Evolutionary conservation across 371 early-diverging fungal genomes (phyloP), one percentile per base, ranked within the genome.

Genomic region (Actinomortierella wolfii): DNA sequence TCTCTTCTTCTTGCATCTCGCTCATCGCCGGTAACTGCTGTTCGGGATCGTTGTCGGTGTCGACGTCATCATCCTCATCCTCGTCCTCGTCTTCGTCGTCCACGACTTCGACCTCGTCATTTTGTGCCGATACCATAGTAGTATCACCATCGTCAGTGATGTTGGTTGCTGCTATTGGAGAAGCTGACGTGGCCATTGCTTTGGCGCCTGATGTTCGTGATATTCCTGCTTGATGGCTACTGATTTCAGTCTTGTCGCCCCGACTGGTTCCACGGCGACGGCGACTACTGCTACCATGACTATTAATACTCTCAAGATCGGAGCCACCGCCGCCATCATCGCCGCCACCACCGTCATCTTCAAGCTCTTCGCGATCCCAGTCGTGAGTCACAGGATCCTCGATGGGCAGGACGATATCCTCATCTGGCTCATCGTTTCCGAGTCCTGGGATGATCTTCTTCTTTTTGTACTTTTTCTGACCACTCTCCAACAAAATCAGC

Each of bases 331-430:
- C 11, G 11, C 51, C 20, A 39, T 39, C 39, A 21, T 34, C 29
- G 34, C 54, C 45, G 26, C 21, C 64, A 8, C 51, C 62, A 9
- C 61, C 59, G 8, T 68, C 76, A 18, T 61, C 68, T 13, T 77
- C 69, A 13, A 67, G 49, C 23, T 77, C 77, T 18, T 77, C 77
- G 24, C 51, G 41, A 29, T 74, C 66, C 77, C 68, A 67, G 15
- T 77, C 77, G 29, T 67, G 71, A 9, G 61, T 25, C 0, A 50
- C 34, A 8, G 69, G 68, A 25, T 68, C 64, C 34, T 65, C 68
- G 3, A 50, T 55, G 18, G 59, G 64, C 9, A 74, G 44, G 11
- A 58, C 77, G 11, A 64, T 48, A 13, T 49, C 62, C 7, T 51
- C 42, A 29, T 51, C 50, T 5, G 56, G 34, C 4, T 34, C n/a